Conservation (phyloP, 2,329 filamentous ascomycete species). For the Fusarium ambrosium region DNA sequence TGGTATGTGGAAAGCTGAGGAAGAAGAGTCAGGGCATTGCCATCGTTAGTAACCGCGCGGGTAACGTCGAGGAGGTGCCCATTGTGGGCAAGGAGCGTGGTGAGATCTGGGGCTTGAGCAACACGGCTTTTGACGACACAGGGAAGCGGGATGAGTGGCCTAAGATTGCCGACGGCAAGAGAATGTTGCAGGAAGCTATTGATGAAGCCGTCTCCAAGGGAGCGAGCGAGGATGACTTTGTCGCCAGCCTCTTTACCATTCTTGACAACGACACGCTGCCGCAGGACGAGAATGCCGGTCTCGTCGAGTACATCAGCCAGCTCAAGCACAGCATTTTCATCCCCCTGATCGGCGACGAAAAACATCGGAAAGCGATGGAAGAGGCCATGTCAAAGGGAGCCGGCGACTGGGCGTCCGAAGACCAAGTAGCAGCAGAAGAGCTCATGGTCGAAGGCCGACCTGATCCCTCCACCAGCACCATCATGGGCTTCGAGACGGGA, state of each 20-base stretch:
- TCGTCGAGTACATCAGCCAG: conserved; percentile 66
- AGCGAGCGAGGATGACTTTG: conserved; percentile 61
- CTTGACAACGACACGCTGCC: conserved; percentile 72
- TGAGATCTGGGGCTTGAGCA: conserved; percentile 72
- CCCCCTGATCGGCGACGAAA: conserved; percentile 66
- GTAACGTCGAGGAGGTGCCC: conserved; percentile 66
- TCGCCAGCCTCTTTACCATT: conserved; percentile 65
- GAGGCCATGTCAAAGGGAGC: conserved; percentile 55
- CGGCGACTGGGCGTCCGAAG: conserved; percentile 55
- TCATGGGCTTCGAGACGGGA: conserved; percentile 67
- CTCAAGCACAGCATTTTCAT: conserved; percentile 74
- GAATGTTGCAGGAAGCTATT: conserved; percentile 60
- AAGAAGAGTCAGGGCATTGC: conserved; percentile 65
- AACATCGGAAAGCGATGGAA: conserved; percentile 61
- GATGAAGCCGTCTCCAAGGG: conserved; percentile 54
- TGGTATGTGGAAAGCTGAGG: conserved; percentile 73
- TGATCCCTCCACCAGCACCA: conserved; percentile 49
- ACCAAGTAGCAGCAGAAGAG: conserved; percentile 54
- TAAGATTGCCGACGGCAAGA: conserved; percentile 69
- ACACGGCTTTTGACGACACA: conserved; percentile 67
- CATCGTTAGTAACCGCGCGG: conserved; percentile 73
- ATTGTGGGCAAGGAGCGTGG: conserved; percentile 67
- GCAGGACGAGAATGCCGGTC: conserved; percentile 55
- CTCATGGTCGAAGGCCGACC: conserved; percentile 55
- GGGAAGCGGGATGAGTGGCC: conserved; percentile 65